These are phyloP conservation scores for Lactuca sativa DNA, from an alignment of 129 eudicot genomes.

Conservation along the genomic window DNA sequence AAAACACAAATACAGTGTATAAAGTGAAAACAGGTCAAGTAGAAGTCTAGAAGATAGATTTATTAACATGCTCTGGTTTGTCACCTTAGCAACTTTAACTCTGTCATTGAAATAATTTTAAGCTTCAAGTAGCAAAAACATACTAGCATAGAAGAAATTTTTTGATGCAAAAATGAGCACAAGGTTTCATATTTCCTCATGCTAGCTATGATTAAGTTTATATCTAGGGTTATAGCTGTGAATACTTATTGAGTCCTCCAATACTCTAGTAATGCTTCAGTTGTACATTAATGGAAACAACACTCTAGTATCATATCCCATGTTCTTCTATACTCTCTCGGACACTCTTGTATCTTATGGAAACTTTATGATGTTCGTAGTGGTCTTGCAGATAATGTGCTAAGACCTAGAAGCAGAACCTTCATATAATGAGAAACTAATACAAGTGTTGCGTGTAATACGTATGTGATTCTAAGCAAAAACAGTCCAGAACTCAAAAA, in stretches of 20 bases:
- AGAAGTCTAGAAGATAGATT: neutral
- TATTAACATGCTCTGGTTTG: neutral
- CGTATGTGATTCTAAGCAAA: slow-evolving; percentile 2
- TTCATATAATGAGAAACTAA: neutral
- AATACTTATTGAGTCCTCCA: no score
- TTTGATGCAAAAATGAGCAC: neutral
- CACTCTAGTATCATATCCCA: neutral
- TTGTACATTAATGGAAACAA: neutral
- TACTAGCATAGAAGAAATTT: neutral
- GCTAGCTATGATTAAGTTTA: neutral
- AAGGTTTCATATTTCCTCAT: neutral
- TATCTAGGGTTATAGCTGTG: no score
- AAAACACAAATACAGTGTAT: slow-evolving; percentile 1
- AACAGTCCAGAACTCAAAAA: neutral
- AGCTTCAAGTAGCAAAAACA: neutral
- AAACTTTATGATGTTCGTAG: slow-evolving; percentile 6
- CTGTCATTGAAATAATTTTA: neutral
- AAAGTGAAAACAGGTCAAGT: slow-evolving; percentile 10
- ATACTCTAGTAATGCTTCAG: no score
- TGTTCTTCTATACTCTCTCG: neutral
- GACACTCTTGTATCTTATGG: neutral
- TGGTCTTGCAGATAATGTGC: neutral
- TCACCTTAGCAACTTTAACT: slow-evolving; percentile 6
- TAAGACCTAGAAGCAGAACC: neutral
- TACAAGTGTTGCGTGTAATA: neutral